Evolutionary conservation across 768 basidiomycete species (phyloP).

Genomic region (Boletales sp.): DNA sequence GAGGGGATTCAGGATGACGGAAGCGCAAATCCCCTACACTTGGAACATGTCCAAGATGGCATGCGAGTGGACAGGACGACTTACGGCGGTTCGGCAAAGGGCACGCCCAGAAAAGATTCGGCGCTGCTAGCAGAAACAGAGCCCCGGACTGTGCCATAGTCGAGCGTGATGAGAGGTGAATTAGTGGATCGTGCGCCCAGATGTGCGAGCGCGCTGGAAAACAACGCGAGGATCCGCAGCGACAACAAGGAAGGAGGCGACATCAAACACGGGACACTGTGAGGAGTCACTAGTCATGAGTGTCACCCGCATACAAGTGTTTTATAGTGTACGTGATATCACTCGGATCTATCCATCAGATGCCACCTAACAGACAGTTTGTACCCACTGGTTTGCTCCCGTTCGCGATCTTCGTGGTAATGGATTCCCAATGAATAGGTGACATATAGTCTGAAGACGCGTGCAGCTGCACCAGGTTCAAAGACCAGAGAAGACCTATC

Average conservation of each 20-base stretch:
- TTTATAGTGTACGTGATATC: no score
- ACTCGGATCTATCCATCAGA: no score
- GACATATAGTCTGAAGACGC: no score
- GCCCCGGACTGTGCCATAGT: slow-evolving; percentile 18
- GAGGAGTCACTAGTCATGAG: no score
- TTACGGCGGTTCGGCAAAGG: slow-evolving; percentile 18
- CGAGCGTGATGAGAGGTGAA: slow-evolving; percentile 10
- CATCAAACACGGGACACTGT: no score
- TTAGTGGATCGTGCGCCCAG: neutral
- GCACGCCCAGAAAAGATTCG: slow-evolving; percentile 14
- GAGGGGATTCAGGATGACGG: slow-evolving; percentile 8
- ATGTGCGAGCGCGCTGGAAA: neutral
- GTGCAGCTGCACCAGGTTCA: no score
- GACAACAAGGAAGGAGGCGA: neutral
- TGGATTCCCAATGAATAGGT: no score
- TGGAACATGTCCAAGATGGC: neutral
- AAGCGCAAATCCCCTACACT: slow-evolving; percentile 18
- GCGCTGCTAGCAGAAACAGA: slow-evolving; percentile 6
- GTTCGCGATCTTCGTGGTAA: no score
- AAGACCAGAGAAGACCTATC: no score
- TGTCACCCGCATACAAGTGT: no score
- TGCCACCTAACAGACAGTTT: no score
- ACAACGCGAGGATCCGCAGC: neutral
- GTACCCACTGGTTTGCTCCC: no score
- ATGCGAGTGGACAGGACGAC: neutral